A percentile compares a stretch with the other conserved stretches of the same genome.
Evolutionary conservation across 163 green algal genomes (phyloP).

Genomic region (Chlamydomonas reinhardtii): DNA sequence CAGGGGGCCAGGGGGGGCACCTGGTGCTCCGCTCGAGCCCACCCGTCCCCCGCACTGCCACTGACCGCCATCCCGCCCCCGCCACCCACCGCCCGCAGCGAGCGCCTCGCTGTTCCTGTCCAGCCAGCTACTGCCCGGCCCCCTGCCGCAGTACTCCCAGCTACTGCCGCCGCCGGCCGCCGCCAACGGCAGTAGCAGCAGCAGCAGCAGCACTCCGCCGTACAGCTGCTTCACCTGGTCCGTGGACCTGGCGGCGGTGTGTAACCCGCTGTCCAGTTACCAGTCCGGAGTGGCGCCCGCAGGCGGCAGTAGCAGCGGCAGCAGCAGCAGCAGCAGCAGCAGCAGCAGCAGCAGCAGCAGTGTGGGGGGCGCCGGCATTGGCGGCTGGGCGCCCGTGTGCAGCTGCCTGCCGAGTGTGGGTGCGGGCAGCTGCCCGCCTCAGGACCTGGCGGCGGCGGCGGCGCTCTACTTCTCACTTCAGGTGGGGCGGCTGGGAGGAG

Average conservation of each 20-base stretch:
- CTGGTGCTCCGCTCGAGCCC: too few relatives aligned
- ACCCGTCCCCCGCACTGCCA: too few relatives aligned
- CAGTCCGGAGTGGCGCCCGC: constrained; percentile 2
- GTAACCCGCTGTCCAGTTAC: neutral
- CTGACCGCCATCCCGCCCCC: neutral
- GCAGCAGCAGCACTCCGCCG: neutral
- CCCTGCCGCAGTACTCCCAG: constrained; percentile 7
- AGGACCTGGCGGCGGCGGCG: constrained; percentile 7
- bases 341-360: neutral
- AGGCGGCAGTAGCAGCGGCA: neutral
- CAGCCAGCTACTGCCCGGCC: neutral
- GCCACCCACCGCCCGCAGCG: neutral
- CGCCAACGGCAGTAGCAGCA: neutral
- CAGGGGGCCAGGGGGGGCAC: too few relatives aligned
- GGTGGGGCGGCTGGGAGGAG: neutral
- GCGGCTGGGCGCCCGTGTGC: neutral
- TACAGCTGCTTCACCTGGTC: constrained; percentile 35
- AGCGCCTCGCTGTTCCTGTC: constrained; percentile 14
- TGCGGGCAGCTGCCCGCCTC: neutral
- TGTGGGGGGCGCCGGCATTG: too few relatives aligned
- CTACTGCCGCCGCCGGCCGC: neutral
- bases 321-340: neutral
- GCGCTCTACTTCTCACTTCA: constrained; percentile 13
- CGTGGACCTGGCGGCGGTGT: constrained; percentile 11
- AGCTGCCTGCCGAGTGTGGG: neutral